Evolutionary conservation across 1,139 yeast genomes (phyloP), one percentile per base, ranked within the genome.

Genomic region (Hemisphaericaspora lyxosophila): DNA sequence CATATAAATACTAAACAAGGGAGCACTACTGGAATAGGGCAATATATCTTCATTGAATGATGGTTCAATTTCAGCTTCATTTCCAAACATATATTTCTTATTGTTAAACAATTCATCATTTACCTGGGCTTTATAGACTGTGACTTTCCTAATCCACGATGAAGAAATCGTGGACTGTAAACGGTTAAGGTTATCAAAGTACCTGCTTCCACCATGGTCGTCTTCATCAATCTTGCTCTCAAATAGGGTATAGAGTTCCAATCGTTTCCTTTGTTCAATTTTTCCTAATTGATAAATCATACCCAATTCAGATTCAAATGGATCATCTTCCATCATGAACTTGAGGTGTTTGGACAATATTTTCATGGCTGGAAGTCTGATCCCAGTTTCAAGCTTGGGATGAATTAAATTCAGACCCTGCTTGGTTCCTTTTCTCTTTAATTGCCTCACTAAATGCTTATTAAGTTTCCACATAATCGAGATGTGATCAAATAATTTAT

Each of bases 281-380:
- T 73, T 47, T 2, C 96, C 96, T 24, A 87, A 72, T 52, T 85
- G 92, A 58, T 78, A 86, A 18, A 86, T 82, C 75, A 85, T 74
- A 30, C 78, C 78, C 41, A 90, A 61, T 49, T 88, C 84, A 2
- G 84, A 62, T 59, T 90, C 98, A 57, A 92, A 88, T 5, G 94
- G 88, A 60, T 90, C 96, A 60, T 89, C 96, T 42, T 81, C 88
- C 61, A 83, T 65, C 8, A 64, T 54, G 34, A 83, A 63, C 2
- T 72, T 52, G 5, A 86, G 50, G 20, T 65, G 64, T 5, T 69
- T 63, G 0, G 89, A 62, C 36, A 57, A 66, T 9, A 88, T 36
- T 8, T 70, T 64, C 3, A 85, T 65, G 15, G 62, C 61, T 0
- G 94, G 94, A 8, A 85, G 44, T 4, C 55, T 50, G 5, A 70